Evolutionary conservation across 2,329 filamentous ascomycete species (phyloP), one percentile per base, ranked within the genome.

Genomic region (Neopestalotiopsis clavispora): DNA sequence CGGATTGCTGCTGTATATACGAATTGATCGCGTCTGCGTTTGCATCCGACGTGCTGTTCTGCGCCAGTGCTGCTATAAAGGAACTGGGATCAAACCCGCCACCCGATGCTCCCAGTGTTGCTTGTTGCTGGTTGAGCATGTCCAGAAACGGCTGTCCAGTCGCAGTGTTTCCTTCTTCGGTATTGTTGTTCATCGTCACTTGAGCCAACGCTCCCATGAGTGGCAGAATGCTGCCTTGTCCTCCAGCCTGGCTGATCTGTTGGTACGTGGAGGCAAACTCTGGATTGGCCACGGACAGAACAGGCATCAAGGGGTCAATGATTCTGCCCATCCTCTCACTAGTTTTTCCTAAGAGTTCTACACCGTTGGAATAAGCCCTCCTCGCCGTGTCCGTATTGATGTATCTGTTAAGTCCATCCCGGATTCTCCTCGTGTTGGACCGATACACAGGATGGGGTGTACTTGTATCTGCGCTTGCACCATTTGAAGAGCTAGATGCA

Each of bases 311-410:
- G 28, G 67, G 63, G 34, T 69, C 32, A n/a, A 64, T 59, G 30
- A 66, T 23, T 56, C 38, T 61, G n/a, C 64, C 67, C 1, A 69
- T 40, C n/a, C 20, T 30, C 2, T 69, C 63, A 38, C 56, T 63
- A 17, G 67, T 65, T 52, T 60, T 68, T 23, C 34, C 52, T 13
- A 65, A 28, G 49, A 66, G 65, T 10, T 61, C 62, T 13, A 30
- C 12, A 52, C 67, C 59, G 32, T 38, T 68, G 14, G 60, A 42
- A 62, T 66, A 69, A 40, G 67, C 67, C 57, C 66, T 66, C 32
- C 42, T 62, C 12, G 67, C 67, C 38, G 62, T 66, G n/a, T 69
- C 67, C 57, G 57, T 66, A 57, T 69, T 69, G 30, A 42, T 28
- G 40, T 66, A 61, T 40, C 30, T 66, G n/a, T 45, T 49, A 12